phyloP scores from a whole-genome alignment of 2,329 filamentous ascomycete genomes.

The Cytospora piceicola region DNA sequence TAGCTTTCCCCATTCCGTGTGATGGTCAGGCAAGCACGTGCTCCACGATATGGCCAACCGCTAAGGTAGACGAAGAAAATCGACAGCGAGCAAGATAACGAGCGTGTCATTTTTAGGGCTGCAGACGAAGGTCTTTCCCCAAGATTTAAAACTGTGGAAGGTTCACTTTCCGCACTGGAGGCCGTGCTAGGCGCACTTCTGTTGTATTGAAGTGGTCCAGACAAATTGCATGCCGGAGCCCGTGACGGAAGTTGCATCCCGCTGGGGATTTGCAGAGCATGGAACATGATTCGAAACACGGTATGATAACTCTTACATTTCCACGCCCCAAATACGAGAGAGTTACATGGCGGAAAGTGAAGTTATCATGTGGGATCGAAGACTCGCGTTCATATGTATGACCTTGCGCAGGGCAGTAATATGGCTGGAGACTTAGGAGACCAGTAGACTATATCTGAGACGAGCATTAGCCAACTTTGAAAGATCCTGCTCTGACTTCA shows the following conservation, averaged over 20 bases:
- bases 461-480: not conserved
- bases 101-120: slow-evolving; percentile 11
- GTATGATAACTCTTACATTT: slow-evolving; percentile 58
- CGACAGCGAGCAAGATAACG: not conserved
- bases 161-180: slow-evolving; percentile 50
- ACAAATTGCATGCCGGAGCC: slow-evolving; percentile 53
- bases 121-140: slow-evolving; percentile 25
- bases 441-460: too few species aligned
- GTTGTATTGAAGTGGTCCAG: slow-evolving; percentile 63
- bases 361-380: not conserved
- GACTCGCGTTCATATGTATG: not conserved
- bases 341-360: not conserved
- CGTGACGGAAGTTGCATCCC: slow-evolving; percentile 62
- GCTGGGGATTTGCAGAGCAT: slow-evolving; percentile 54
- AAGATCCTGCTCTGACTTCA: too few species aligned
- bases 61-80: slow-evolving; percentile 56
- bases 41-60: slow-evolving; percentile 65
- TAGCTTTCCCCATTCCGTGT: slow-evolving; percentile 67
- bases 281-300: slow-evolving; percentile 50
- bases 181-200: slow-evolving; percentile 61
- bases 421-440: too few species aligned
- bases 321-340: not conserved
- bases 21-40: slow-evolving; percentile 70
- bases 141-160: too few species aligned
- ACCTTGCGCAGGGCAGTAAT: too few species aligned